Percentiles rank a stretch among this genome's conserved stretches.
Evolutionary conservation across 2,329 filamentous ascomycete species (phyloP).

Genomic region (Didymosphaeria variabile): DNA sequence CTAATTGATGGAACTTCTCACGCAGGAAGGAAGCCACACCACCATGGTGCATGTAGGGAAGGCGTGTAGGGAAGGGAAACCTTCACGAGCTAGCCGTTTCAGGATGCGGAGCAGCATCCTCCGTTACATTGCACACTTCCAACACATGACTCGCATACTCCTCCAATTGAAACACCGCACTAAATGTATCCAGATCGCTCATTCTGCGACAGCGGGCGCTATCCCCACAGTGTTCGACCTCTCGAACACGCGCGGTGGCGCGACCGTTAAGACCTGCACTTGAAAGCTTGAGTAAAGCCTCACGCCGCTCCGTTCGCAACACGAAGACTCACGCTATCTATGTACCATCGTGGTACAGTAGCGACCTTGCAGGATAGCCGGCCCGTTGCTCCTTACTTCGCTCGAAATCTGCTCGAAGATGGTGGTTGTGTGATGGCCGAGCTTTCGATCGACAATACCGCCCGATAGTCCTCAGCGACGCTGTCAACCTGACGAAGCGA

Average conservation of each 20-base stretch:
- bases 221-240: conserved; percentile 17
- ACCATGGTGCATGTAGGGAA: background rate
- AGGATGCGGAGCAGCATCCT: conserved; percentile 5
- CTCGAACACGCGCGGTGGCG: conserved; percentile 18
- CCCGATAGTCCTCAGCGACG: background rate
- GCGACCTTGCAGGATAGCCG: background rate
- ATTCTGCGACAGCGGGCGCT: conserved; percentile 17
- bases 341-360: background rate
- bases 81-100: background rate
- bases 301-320: conserved; percentile 8
- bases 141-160: conserved; percentile 1
- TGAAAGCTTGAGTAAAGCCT: conserved; percentile 3
- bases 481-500: background rate
- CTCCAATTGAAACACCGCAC: conserved; percentile 4
- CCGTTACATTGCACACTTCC: background rate
- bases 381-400: conserved; percentile 7
- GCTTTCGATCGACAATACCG: background rate
- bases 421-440: background rate
- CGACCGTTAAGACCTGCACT: conserved; percentile 11
- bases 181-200: background rate
- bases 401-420: background rate
- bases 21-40: background rate
- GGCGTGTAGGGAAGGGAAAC: background rate
- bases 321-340: conserved; percentile 3
- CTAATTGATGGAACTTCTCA: conserved; percentile 11